phyloP scores from a whole-genome alignment of 192 early-diverging fungal species.

The Chytriomyces sp. region DNA sequence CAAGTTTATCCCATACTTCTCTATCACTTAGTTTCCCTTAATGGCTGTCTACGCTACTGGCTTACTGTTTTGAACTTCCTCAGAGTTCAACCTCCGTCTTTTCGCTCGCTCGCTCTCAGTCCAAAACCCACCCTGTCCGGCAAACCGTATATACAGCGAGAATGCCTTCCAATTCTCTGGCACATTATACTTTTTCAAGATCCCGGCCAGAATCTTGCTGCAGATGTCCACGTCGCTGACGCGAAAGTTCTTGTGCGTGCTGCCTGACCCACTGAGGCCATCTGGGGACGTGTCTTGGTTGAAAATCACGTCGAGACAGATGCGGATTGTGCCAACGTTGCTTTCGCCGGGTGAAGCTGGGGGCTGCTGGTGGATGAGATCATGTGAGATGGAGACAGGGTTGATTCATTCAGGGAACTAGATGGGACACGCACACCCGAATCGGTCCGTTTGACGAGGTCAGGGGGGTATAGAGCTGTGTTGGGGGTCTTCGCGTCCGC shows the following conservation, averaged over 20 bases:
- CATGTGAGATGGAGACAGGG: too few species aligned
- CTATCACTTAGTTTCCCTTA: too few species aligned
- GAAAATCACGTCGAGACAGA: constrained; percentile 77
- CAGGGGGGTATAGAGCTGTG: not conserved
- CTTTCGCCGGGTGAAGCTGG: not conserved
- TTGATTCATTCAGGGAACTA: too few species aligned
- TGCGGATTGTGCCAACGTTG: constrained; percentile 72
- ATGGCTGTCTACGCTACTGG: too few species aligned
- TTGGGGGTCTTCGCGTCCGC: constrained; percentile 7
- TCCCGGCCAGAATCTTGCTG: constrained; percentile 80
- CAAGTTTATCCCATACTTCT: too few species aligned
- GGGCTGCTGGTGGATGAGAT: too few species aligned
- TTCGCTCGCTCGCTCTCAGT: too few species aligned
- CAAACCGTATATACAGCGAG: constrained; percentile 70
- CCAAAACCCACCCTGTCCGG: constrained; percentile 55
- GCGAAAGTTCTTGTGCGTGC: constrained; percentile 81
- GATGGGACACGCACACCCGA: constrained; percentile 1
- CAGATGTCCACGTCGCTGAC: constrained; percentile 81
- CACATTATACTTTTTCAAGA: constrained; percentile 91
- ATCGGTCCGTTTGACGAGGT: not conserved
- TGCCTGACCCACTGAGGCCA: too few species aligned
- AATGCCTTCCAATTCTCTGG: constrained; percentile 84
- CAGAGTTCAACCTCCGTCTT: too few species aligned
- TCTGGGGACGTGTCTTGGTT: constrained; percentile 61
- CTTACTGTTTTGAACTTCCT: too few species aligned